These are phyloP conservation scores for Coix lacrymajobi DNA, from an alignment of 176 grass and related monocot species.

Conservation along the genomic window DNA sequence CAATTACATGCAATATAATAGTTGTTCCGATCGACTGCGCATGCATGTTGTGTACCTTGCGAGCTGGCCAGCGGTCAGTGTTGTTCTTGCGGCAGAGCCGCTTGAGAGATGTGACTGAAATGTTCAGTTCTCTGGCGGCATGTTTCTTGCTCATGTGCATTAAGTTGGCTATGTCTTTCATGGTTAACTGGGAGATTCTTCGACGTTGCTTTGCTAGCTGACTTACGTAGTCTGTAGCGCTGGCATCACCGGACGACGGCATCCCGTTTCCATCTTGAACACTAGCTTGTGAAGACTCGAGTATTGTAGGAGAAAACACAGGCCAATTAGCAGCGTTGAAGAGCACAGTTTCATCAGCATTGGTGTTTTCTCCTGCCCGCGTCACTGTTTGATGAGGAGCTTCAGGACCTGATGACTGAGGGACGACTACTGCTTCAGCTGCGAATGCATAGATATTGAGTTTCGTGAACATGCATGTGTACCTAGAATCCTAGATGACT, in stretches of 20 bases:
- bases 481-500: background rate
- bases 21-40: background rate
- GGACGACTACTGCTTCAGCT: background rate
- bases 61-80: background rate
- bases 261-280: background rate
- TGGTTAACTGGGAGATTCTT: background rate
- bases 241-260: background rate
- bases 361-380: background rate
- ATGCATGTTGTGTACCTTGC: background rate
- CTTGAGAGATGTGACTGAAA: background rate
- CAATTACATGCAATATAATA: background rate
- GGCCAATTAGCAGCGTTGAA: too few species aligned
- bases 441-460: background rate
- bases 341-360: background rate
- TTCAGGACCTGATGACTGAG: background rate
- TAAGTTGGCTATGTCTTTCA: background rate
- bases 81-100: background rate
- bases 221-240: background rate
- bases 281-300: background rate
- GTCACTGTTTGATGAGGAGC: background rate
- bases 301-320: background rate
- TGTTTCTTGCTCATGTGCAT: background rate
- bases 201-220: background rate
- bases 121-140: background rate
- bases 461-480: background rate